Evolutionary conservation across 108 stramenopile species (phyloP).

Genomic region (Seminavis robusta): DNA sequence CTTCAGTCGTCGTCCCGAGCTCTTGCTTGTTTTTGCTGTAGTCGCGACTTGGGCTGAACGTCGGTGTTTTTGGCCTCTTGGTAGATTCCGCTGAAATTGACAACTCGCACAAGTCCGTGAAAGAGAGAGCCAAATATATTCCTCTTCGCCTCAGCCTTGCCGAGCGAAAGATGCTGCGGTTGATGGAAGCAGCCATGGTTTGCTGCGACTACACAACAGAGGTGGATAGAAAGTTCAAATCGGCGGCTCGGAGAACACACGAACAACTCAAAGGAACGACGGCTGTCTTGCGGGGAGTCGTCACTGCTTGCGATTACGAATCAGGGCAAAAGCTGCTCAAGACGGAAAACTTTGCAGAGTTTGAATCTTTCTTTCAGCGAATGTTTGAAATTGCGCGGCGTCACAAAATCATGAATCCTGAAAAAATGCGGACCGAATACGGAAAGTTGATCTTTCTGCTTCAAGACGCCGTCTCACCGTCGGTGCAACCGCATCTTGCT

Average conservation of each 20-base stretch:
- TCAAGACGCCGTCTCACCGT: slow-evolving; percentile 60
- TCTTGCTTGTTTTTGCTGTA: too few relatives aligned
- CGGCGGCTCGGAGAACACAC: slow-evolving; percentile 27
- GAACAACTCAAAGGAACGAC: slow-evolving; percentile 47
- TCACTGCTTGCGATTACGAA: slow-evolving; percentile 52
- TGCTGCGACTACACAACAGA: slow-evolving; percentile 62
- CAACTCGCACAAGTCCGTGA: slow-evolving; percentile 17
- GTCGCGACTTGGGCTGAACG: not conserved
- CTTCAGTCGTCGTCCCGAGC: too few relatives aligned
- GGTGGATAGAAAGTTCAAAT: slow-evolving; percentile 49
- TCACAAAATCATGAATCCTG: slow-evolving; percentile 89
- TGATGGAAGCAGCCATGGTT: slow-evolving; percentile 65
- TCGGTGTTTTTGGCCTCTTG: not conserved
- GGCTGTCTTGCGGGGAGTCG: slow-evolving; percentile 58
- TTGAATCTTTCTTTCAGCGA: slow-evolving; percentile 30
- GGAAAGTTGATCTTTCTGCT: slow-evolving; percentile 76
- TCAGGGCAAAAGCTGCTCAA: slow-evolving; percentile 40
- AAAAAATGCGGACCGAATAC: slow-evolving; percentile 81
- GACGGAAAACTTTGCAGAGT: slow-evolving; percentile 26
- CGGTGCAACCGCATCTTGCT: slow-evolving; percentile 21
- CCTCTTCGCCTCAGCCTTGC: slow-evolving; percentile 60
- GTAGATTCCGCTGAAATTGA: not conserved
- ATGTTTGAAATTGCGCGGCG: slow-evolving; percentile 75
- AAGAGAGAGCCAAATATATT: slow-evolving; percentile 72
- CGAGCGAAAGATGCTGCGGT: slow-evolving; percentile 61